Percentiles rank a stretch among this genome's conserved stretches.
Conservation (phyloP, 1,284 basidiomycete genomes). For the Lentinula novae-zelandiae region DNA sequence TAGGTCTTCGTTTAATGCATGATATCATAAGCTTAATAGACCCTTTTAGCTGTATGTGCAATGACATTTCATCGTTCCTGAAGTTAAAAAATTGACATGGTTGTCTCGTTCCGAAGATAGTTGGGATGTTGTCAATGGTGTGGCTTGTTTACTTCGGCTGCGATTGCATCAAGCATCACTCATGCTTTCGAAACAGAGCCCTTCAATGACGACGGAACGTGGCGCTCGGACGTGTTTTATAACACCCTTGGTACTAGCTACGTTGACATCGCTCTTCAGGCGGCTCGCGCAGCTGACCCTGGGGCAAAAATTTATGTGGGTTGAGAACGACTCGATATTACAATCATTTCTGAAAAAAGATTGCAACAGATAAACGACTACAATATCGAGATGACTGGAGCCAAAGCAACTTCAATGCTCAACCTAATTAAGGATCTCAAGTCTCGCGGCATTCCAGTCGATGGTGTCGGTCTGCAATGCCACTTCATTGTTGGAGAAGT, state of each 20-base stretch:
- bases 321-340: not conserved
- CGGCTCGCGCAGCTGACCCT: slow-evolving; percentile 39
- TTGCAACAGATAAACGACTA: slow-evolving; percentile 50
- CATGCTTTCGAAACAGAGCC: slow-evolving; percentile 31
- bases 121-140: slow-evolving; percentile 38
- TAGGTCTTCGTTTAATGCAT: slow-evolving; percentile 25
- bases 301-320: slow-evolving; percentile 37
- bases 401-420: slow-evolving; percentile 49
- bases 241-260: slow-evolving; percentile 33
- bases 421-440: slow-evolving; percentile 47
- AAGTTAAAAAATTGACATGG: not conserved
- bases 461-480: slow-evolving; percentile 43
- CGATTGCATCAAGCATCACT: not conserved
- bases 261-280: slow-evolving; percentile 34
- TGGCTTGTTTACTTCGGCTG: not conserved
- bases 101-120: slow-evolving; percentile 14
- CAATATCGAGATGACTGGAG: slow-evolving; percentile 46
- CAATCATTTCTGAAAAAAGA: not conserved
- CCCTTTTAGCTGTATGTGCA: not conserved
- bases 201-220: slow-evolving; percentile 46
- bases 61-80: not conserved
- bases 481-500: slow-evolving; percentile 51
- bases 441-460: slow-evolving; percentile 44
- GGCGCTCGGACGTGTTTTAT: slow-evolving; percentile 31
- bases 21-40: not conserved